These are phyloP conservation scores for Ilyonectria sp. DNA, from an alignment of 2,329 filamentous ascomycete species.

Conservation along the genomic window DNA sequence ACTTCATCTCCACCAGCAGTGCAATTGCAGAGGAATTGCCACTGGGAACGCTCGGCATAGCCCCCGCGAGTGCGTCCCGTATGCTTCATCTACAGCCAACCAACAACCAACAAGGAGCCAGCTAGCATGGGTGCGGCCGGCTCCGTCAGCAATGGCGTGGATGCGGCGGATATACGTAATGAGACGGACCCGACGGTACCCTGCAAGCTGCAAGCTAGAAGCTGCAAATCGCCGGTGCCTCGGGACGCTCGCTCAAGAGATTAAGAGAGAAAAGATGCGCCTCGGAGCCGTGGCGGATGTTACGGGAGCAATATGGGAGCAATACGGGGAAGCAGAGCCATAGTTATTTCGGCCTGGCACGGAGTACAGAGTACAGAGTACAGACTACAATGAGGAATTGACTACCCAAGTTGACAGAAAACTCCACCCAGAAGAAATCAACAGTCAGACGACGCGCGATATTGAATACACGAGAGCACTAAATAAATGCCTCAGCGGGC, in stretches of 20 bases:
- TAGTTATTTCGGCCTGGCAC: neutral
- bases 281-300: too few species aligned
- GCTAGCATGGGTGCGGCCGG: neutral
- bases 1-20: constrained; percentile 8
- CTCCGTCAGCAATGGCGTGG: neutral
- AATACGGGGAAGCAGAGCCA: too few species aligned
- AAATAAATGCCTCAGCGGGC: neutral
- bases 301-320: too few species aligned
- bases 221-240: neutral
- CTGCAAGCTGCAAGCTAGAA: neutral
- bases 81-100: neutral
- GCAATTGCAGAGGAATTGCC: neutral
- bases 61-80: neutral
- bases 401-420: constrained; percentile 1
- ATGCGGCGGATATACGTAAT: neutral
- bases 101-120: neutral
- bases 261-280: too few species aligned
- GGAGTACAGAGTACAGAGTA: constrained; percentile 1
- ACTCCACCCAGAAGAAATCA: neutral
- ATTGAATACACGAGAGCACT: neutral
- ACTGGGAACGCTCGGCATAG: neutral
- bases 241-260: neutral
- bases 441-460: neutral
- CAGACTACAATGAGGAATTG: neutral
- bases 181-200: too few species aligned